Evolutionary conservation across 2,329 filamentous ascomycete species (phyloP).

Genomic region (Colletotrichum neosansevieriae): DNA sequence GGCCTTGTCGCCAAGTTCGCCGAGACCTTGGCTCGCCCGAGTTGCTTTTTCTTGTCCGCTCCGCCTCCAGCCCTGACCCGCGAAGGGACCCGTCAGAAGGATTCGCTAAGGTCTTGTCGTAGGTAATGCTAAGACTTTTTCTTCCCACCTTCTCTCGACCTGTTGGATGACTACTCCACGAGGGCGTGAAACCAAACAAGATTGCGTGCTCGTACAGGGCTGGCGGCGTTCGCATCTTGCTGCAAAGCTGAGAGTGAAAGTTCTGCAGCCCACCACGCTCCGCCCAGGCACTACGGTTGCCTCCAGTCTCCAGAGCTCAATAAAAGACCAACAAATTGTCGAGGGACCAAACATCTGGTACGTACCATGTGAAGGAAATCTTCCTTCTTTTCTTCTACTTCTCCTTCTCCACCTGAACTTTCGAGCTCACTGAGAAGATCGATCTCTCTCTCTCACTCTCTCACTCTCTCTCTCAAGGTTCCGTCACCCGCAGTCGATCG

Average conservation of each 20-base stretch:
- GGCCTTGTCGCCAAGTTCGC: conserved; percentile 32
- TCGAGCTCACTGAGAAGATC: background rate
- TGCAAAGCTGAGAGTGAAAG: conserved; percentile 17
- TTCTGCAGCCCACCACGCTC: conserved; percentile 15
- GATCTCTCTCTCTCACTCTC: too few relatives aligned
- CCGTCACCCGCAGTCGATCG: conserved; percentile 10
- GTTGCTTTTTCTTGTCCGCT: background rate
- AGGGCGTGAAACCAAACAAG: conserved; percentile 32
- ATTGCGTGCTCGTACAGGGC: conserved; percentile 33
- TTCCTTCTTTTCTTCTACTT: background rate
- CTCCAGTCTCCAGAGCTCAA: background rate
- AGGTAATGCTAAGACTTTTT: conserved; percentile 36
- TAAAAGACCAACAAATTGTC: conserved; percentile 3
- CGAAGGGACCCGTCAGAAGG: conserved; percentile 6
- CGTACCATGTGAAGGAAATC: conserved; percentile 5
- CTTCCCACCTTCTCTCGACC: background rate
- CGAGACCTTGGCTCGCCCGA: conserved; percentile 34
- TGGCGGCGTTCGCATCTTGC: background rate
- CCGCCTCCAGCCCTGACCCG: conserved; percentile 5
- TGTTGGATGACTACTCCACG: conserved; percentile 12
- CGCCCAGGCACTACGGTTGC: background rate
- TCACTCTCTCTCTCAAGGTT: conserved; percentile 8
- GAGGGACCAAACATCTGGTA: background rate
- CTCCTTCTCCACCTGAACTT: background rate
- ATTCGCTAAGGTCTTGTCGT: conserved; percentile 38